phyloP scores from a whole-genome alignment of 2,329 filamentous ascomycete species.

The Calonectria pseudoreteaudii region DNA sequence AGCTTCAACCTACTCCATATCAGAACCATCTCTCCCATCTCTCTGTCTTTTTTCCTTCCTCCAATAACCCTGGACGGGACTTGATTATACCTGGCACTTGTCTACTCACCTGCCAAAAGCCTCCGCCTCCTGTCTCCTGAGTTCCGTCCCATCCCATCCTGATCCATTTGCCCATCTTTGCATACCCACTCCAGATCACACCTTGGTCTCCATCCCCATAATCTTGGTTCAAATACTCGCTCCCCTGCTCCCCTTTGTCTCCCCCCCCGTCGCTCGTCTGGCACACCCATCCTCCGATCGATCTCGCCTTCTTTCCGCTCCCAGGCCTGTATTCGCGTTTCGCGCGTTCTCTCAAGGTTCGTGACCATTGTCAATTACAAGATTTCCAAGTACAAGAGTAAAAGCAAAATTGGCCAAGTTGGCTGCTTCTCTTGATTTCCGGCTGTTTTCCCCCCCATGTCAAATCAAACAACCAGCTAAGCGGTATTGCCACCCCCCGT shows the following conservation, averaged over 20 bases:
- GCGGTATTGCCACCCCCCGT: slow-evolving; percentile 46
- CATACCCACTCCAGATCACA: slow-evolving; percentile 51
- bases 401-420: slow-evolving; percentile 20
- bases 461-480: slow-evolving; percentile 33
- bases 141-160: slow-evolving; percentile 43
- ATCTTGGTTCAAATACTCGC: slow-evolving; percentile 50
- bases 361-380: slow-evolving; percentile 32
- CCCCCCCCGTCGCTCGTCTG: slow-evolving; percentile 46
- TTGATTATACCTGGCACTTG: slow-evolving; percentile 27
- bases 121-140: slow-evolving; percentile 40
- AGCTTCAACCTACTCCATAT: slow-evolving; percentile 34
- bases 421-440: slow-evolving; percentile 26
- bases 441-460: slow-evolving; percentile 20
- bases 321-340: slow-evolving; percentile 37
- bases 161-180: slow-evolving; percentile 48
- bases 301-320: slow-evolving; percentile 43
- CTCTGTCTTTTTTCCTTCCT: slow-evolving; percentile 20
- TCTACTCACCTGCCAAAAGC: slow-evolving; percentile 42
- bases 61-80: slow-evolving; percentile 31
- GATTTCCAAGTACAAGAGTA: slow-evolving; percentile 22
- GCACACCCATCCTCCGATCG: slow-evolving; percentile 46
- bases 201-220: slow-evolving; percentile 47
- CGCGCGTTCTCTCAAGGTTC: slow-evolving; percentile 31
- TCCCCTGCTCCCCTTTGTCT: slow-evolving; percentile 47
- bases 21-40: slow-evolving; percentile 36